These are phyloP conservation scores for Dactylella cylindrospora DNA, from an alignment of 2,329 filamentous ascomycete genomes.

Conservation along the genomic window DNA sequence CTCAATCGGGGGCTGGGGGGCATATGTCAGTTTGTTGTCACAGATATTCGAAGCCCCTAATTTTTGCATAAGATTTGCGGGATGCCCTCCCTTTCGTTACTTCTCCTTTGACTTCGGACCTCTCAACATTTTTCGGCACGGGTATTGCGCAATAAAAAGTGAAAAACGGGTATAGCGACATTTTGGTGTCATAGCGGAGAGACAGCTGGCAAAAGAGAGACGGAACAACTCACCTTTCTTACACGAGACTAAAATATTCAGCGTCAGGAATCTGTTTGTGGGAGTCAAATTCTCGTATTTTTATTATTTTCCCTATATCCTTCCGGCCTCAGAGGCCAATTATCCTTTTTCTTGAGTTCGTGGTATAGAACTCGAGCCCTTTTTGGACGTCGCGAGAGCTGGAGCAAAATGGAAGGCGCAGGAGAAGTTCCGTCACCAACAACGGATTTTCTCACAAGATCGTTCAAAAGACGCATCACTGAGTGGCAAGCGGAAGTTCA, in stretches of 20 bases:
- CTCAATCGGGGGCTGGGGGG: no score
- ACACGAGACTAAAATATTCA: conserved; percentile 22
- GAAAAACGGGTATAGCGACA: conserved; percentile 43
- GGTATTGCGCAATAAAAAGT: conserved; percentile 45
- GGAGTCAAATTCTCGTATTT: no score
- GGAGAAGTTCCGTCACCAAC: conserved; percentile 36
- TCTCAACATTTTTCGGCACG: conserved; percentile 20
- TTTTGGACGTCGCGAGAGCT: no score
- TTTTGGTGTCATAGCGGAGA: conserved; percentile 43
- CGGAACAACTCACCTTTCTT: conserved; percentile 34
- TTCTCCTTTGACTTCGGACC: not conserved
- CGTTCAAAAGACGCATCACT: conserved; percentile 42
- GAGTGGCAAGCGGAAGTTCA: conserved; percentile 44
- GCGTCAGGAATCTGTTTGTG: no score
- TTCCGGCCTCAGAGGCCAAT: no score
- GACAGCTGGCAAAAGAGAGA: conserved; percentile 19
- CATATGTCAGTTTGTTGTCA: no score
- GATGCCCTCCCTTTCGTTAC: conserved; percentile 4
- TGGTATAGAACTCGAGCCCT: no score
- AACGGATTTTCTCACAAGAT: conserved; percentile 35
- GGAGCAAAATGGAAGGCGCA: conserved; percentile 13
- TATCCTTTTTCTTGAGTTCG: no score
- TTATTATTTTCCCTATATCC: conserved; percentile 3
- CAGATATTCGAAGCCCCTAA: conserved; percentile 31
- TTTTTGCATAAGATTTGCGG: conserved; percentile 32